Base-by-base conservation (phyloP, 768 basidiomycete genomes). In the Peribolospora baueri region DNA sequence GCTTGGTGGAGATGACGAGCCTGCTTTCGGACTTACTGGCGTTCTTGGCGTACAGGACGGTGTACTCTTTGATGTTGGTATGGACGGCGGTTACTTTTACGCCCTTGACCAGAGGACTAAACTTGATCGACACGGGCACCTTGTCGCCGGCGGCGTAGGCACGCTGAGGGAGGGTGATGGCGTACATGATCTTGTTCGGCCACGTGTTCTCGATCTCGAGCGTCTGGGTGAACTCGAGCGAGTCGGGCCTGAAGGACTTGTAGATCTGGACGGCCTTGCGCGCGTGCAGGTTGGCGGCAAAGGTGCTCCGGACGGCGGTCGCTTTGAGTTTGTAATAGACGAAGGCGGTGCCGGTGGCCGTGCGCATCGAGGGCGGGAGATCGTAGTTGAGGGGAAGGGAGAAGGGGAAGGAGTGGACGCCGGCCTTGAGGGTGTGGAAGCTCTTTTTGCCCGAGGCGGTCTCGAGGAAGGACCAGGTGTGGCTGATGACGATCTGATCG, bases 101-200 rank as follows among this genome's bases (percentile, higher is more conserved):
- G 6, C 91, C 91, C 67, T 97, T 95, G 45, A 73, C 70, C 25
- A 93, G 69, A 0, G 91, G 88, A 42, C 78, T 78, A 65, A 93
- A 84, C 65, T 91, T 93, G 67, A 86, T 75, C 9, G 81, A 69
- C 0, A 84, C 80, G 0, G 81, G 80, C 55, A 93, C 69, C 7
- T 73, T 74, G 67, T 95, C 88, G 5, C 88, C 90, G 0, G 80
- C 82, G 0, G 87, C 84, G 79, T 83, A 95, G 0, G 90, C 91
- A 57, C 56, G 48, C 25, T 91, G 87, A 0, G 90, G 90, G 41
- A 97, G 68, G 70, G 87, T 82, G 64, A 70, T 61, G 5, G 82
- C 80, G 67, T 91, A 95, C 88, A 90, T 91, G 68, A 64, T 71
- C 70, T 95, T 97, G 25, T 81, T 82, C 0, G 91, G 88, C 91